Evolutionary conservation across 371 early-diverging fungal species (phyloP), one percentile per base, ranked within the genome.

Genomic region (Mucor mucedo): DNA sequence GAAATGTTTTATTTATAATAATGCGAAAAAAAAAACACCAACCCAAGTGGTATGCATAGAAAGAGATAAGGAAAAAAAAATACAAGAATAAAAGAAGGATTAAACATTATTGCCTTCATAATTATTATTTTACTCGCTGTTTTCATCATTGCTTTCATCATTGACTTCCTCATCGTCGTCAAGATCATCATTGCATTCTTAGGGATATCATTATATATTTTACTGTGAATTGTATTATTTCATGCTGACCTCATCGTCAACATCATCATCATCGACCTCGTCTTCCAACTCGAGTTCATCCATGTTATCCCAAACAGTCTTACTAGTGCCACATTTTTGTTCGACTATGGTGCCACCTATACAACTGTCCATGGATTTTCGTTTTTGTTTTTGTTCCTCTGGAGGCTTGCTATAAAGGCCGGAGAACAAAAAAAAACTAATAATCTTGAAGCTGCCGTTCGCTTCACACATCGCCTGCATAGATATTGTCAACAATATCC

Each of bases 331-430:
- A 55, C 29, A 49, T 61, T 29, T 55, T 62, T 62, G 55, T 48
- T 55, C 55, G 39, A 30, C 55, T 55, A 28, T 52, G 58, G 45
- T 58, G 4, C 13, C 10, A 50, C 32, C 35, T 52, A 64, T 58
- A 28, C 63, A 61, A 54, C 39, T 29, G 30, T 62, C 55, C 16
- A 55, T 62, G 30, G 38, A 48, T 47, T 49, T 62, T 55, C 62
- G 44, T 61, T 61, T 62, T 49, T 55, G n/a, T n/a, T n/a, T n/a
- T n/a, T n/a, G n/a, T 62, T 55, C 62, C 62, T 62, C 62, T 62
- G 49, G 55, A 62, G 55, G 62, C 55, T 62, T 55, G 62, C 55
- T 62, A n/a, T n/a, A n/a, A n/a, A n/a, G n/a, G n/a, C n/a, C n/a
- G n/a, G n/a, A n/a, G n/a, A n/a, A n/a, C n/a, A n/a, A n/a, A n/a